These are phyloP conservation scores for Fraxinus floribunda DNA, from an alignment of 305 asterid genomes.

Conservation along the genomic window DNA sequence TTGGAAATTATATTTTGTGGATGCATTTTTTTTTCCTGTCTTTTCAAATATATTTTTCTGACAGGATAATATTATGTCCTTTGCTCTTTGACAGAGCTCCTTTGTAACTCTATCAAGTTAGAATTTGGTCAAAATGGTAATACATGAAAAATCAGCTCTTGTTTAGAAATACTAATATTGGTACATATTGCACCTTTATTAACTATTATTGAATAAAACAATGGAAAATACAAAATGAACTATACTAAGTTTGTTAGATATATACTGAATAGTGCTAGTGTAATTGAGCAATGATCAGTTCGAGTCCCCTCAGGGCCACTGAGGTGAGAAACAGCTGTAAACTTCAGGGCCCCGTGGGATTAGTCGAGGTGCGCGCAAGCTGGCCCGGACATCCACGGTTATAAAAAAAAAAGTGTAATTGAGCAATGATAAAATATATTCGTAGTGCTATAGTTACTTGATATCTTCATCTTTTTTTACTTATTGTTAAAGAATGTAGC, in stretches of 20 bases:
- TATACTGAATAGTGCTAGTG: not conserved
- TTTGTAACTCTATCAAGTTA: not conserved
- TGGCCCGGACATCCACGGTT: no score
- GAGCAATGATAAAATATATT: not conserved
- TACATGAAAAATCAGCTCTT: not conserved
- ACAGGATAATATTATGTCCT: not conserved
- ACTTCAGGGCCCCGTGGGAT: no score
- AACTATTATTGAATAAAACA: not conserved
- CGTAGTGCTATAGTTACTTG: not conserved
- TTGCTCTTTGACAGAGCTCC: not conserved
- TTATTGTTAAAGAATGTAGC: not conserved
- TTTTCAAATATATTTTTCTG: not conserved
- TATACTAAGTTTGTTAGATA: not conserved
- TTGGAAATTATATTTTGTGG: not conserved
- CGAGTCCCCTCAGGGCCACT: no score
- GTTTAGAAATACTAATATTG: not conserved
- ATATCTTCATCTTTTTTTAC: not conserved
- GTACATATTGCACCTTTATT: not conserved
- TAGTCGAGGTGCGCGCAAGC: no score
- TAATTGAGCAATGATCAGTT: not conserved
- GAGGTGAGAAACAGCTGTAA: no score
- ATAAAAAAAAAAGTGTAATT: no score
- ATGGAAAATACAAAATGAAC: not conserved
- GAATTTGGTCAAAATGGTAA: not conserved
- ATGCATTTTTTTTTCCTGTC: not conserved